A percentile compares a stretch with the other conserved stretches of the same genome.
Conservation (phyloP, 1,139 yeast species). For the Geotrichum phurueaensis region DNA sequence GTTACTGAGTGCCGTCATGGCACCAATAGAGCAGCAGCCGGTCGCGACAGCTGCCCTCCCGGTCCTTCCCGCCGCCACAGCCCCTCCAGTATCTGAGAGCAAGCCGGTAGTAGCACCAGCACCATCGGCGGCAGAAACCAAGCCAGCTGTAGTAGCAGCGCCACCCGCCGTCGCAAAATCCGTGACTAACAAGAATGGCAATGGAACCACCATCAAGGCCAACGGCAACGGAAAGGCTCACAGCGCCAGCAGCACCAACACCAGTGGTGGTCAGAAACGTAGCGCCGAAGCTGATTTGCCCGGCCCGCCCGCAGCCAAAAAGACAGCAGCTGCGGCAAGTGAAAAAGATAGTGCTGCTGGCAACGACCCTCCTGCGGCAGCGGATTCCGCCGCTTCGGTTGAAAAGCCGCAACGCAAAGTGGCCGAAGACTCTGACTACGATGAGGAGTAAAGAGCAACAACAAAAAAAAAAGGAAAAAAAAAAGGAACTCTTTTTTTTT, state of each 20-base stretch:
- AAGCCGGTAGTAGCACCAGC: background rate
- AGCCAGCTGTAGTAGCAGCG: background rate
- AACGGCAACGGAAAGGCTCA: conserved; percentile 4
- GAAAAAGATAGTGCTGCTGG: background rate
- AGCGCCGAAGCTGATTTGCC: background rate
- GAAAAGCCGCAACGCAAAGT: conserved; percentile 72
- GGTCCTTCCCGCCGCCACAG: background rate
- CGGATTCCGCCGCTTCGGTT: conserved; percentile 26
- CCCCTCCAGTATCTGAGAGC: background rate
- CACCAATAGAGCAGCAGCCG: background rate
- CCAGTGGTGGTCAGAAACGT: background rate
- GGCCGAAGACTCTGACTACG: conserved; percentile 80
- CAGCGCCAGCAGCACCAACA: too few relatives aligned
- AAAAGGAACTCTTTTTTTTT: too few relatives aligned
- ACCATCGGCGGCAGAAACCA: background rate
- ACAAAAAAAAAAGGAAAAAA: conserved; percentile 20
- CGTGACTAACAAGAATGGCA: background rate
- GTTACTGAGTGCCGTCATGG: background rate
- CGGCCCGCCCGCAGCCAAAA: background rate
- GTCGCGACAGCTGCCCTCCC: background rate
- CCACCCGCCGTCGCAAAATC: background rate
- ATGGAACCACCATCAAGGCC: background rate
- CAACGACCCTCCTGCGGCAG: background rate
- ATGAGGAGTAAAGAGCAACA: conserved; percentile 64
- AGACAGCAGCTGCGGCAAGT: background rate